Conservation (phyloP, 2,329 filamentous ascomycete genomes). For the Phoma herbarum region DNA sequence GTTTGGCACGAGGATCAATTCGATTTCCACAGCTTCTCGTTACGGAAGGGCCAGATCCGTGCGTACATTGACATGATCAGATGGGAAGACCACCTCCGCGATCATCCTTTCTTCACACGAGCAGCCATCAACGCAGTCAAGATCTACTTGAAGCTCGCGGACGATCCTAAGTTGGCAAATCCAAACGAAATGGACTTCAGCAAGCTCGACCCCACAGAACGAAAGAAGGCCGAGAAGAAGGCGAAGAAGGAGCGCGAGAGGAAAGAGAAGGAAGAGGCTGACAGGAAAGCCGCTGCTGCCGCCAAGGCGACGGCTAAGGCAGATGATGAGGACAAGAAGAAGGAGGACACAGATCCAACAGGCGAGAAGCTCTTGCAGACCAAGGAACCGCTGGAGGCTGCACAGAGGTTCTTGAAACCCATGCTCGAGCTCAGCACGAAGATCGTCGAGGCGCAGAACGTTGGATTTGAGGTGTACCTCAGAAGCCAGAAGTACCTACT, state of each 20-base stretch:
- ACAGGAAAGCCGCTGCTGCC: conserved; percentile 80
- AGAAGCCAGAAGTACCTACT: conserved; percentile 85
- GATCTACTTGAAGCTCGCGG: conserved; percentile 80
- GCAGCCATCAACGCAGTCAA: conserved; percentile 83
- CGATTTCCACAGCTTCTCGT: conserved; percentile 96
- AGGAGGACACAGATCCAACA: conserved; percentile 88
- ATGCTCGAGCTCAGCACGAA: conserved; percentile 84
- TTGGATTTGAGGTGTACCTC: conserved; percentile 90
- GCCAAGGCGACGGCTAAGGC: conserved; percentile 65
- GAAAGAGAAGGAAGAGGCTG: conserved; percentile 78
- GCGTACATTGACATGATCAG: conserved; percentile 96
- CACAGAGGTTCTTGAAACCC: conserved; percentile 84
- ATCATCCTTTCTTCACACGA: conserved; percentile 91
- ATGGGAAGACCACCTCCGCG: conserved; percentile 91
- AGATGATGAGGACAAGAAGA: conserved; percentile 73
- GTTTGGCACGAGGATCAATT: conserved; percentile 99
- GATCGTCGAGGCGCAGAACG: conserved; percentile 81
- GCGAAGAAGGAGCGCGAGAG: conserved; percentile 78
- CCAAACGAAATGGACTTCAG: conserved; percentile 66
- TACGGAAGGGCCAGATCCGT: conserved; percentile 95
- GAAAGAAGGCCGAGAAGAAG: conserved; percentile 90
- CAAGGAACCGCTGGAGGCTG: conserved; percentile 81
- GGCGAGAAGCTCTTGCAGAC: conserved; percentile 83
- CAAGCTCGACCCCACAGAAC: conserved; percentile 67
- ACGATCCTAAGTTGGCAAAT: conserved; percentile 73